A percentile compares a stretch with the other conserved stretches of the same genome.
phyloP scores from a whole-genome alignment of 305 asterid species.

The Coffea humblotiana region DNA sequence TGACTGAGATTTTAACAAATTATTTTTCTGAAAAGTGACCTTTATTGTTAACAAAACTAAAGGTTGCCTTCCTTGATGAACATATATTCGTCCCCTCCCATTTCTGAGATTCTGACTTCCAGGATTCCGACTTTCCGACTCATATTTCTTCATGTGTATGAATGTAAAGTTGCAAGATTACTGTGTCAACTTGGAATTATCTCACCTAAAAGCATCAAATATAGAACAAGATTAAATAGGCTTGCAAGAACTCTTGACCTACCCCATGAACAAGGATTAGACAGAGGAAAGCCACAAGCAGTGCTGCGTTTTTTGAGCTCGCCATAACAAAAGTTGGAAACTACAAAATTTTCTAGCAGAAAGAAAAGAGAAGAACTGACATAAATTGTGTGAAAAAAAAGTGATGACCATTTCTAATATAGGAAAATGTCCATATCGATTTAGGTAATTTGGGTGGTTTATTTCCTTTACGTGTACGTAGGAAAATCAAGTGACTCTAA shows the following conservation, averaged over 20 bases:
- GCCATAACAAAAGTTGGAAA: neutral
- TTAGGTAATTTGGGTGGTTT: neutral
- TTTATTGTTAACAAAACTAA: no score
- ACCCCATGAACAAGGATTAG: neutral
- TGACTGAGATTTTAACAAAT: no score
- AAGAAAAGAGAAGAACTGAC: neutral
- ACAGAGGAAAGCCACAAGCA: neutral
- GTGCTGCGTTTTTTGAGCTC: neutral
- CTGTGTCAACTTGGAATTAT: no score
- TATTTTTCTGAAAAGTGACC: no score
- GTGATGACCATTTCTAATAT: neutral
- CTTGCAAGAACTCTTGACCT: no score
- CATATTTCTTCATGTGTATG: no score
- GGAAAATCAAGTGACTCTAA: neutral
- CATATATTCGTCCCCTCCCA: no score
- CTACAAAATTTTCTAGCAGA: neutral
- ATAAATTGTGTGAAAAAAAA: neutral
- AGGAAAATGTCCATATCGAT: neutral
- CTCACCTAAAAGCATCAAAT: neutral
- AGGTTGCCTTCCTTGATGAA: no score
- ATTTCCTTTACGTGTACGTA: neutral
- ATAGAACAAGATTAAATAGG: neutral
- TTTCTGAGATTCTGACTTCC: no score
- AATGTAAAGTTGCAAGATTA: no score
- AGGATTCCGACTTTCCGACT: no score